These are phyloP conservation scores for Coriaria nepalensis DNA, from an alignment of 306 rosid species.

Conservation along the genomic window DNA sequence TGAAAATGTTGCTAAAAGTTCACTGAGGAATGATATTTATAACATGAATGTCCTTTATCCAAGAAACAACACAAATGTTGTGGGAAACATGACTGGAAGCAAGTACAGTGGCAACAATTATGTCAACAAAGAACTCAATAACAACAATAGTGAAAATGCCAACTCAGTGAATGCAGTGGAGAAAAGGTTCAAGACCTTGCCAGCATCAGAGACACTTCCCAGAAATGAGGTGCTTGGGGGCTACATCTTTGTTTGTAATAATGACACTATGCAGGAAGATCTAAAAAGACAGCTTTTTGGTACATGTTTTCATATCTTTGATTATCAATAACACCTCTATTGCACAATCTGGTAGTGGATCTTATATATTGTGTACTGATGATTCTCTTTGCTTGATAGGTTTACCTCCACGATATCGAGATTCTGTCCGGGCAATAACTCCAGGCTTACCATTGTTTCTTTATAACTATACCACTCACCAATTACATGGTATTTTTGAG, in stretches of 20 bases:
- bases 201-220: slow-evolving; percentile 92
- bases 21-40: slow-evolving; percentile 47
- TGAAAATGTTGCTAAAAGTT: slow-evolving; percentile 48
- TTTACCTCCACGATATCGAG: slow-evolving; percentile 93
- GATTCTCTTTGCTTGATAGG: slow-evolving; percentile 34
- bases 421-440: slow-evolving; percentile 90
- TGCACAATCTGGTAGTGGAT: background rate
- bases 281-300: slow-evolving; percentile 91
- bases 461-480: slow-evolving; percentile 94
- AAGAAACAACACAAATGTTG: slow-evolving; percentile 45
- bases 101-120: slow-evolving; percentile 49
- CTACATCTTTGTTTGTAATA: slow-evolving; percentile 95
- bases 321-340: background rate
- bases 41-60: slow-evolving; percentile 63
- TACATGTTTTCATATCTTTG: slow-evolving; percentile 13
- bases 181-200: slow-evolving; percentile 97
- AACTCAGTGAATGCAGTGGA: slow-evolving; percentile 38
- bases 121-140: slow-evolving; percentile 50
- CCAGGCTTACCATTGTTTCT: slow-evolving; percentile 91
- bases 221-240: slow-evolving; percentile 98
- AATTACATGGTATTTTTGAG: slow-evolving; percentile 92
- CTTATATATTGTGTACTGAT: slow-evolving; percentile 9
- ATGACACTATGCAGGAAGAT: slow-evolving; percentile 99
- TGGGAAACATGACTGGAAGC: slow-evolving; percentile 41
- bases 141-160: slow-evolving; percentile 37